Evolutionary conservation across 352 stramenopile genomes (phyloP).

Genomic region (Phytophthora sansomeana): DNA sequence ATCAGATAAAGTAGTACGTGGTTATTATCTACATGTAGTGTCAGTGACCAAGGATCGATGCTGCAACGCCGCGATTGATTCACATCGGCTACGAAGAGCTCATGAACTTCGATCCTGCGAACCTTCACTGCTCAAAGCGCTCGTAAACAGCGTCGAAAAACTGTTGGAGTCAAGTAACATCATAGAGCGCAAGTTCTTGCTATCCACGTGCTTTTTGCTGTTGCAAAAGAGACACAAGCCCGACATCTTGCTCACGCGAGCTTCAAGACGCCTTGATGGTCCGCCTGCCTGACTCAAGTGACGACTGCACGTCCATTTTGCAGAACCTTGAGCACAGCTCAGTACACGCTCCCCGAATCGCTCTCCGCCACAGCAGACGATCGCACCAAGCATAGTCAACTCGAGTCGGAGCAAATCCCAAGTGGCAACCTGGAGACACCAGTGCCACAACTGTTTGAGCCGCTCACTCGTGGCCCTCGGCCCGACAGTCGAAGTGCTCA

Average conservation of each 20-base stretch:
- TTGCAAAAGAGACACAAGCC: slow-evolving; percentile 3
- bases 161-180: no score
- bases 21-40: no score
- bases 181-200: neutral
- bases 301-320: neutral
- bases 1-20: no score
- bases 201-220: slow-evolving; percentile 7
- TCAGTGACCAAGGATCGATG: no score
- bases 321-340: slow-evolving; percentile 26
- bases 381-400: slow-evolving; percentile 22
- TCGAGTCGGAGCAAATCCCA: slow-evolving; percentile 31
- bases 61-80: no score
- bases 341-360: slow-evolving; percentile 25
- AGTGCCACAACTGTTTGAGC: slow-evolving; percentile 21
- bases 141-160: no score
- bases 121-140: no score
- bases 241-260: slow-evolving; percentile 9
- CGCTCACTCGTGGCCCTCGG: slow-evolving; percentile 1
- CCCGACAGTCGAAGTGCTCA: slow-evolving; percentile 2
- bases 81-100: no score
- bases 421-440: neutral
- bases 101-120: no score
- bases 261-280: neutral
- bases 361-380: slow-evolving; percentile 29
- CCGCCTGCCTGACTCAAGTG: neutral